phyloP scores from a whole-genome alignment of 257 asterid genomes.

The Cynanchum wilfordii region DNA sequence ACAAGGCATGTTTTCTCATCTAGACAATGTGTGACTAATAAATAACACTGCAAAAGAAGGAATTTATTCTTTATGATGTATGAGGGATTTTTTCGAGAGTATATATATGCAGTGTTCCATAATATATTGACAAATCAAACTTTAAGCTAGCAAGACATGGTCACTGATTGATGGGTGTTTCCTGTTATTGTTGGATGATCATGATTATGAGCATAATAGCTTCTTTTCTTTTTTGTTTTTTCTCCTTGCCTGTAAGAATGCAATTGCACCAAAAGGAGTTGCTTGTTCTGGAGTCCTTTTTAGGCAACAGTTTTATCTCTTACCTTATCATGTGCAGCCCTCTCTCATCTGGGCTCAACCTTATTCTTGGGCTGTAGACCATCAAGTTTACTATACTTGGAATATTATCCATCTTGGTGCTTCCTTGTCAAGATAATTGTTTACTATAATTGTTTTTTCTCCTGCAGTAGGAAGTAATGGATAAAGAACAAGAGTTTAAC shows the following conservation, averaged over 20 bases:
- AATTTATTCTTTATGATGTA: neutral
- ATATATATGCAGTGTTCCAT: neutral
- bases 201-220: neutral
- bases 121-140: neutral
- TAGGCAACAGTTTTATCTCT: neutral
- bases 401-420: neutral
- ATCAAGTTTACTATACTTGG: neutral
- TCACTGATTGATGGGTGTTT: neutral
- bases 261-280: neutral
- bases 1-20: conserved; percentile 41
- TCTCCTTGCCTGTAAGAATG: neutral
- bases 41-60: neutral
- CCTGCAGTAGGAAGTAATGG: neutral
- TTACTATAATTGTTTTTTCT: no score
- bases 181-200: no score
- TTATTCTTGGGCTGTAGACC: neutral
- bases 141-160: neutral
- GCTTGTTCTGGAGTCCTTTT: neutral
- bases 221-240: no score
- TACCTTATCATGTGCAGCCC: neutral
- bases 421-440: neutral
- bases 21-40: neutral
- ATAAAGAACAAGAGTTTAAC: neutral
- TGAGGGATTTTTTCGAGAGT: neutral
- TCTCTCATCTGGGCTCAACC: neutral